These are phyloP conservation scores for Helianthus tuberosus DNA, from an alignment of 129 eudicot species.

Conservation along the genomic window DNA sequence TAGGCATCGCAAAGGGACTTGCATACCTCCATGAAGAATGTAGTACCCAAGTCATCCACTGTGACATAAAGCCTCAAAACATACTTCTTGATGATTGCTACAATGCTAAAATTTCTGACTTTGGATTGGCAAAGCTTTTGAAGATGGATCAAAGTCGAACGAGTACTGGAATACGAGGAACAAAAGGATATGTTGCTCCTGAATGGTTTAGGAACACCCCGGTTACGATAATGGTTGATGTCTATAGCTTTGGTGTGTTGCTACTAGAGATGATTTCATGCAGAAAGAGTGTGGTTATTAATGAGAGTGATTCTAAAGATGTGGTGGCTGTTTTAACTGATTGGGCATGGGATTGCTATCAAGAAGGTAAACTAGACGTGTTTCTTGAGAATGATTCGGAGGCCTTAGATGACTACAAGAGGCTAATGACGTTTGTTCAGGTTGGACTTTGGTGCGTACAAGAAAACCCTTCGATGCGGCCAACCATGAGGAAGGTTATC, in stretches of 20 bases:
- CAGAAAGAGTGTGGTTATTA: slow-evolving; percentile 18
- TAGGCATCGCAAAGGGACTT: slow-evolving; percentile 48
- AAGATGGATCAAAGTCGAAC: slow-evolving; percentile 28
- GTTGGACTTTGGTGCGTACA: slow-evolving; percentile 10
- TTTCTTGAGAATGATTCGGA: slow-evolving; percentile 6
- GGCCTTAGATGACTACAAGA: slow-evolving; percentile 5
- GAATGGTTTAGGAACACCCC: slow-evolving; percentile 54
- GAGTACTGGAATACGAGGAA: slow-evolving; percentile 47
- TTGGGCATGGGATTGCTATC: background rate
- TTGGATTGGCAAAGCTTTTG: slow-evolving; percentile 59
- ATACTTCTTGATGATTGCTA: slow-evolving; percentile 51
- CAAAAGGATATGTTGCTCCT: slow-evolving; percentile 61
- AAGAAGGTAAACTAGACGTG: background rate
- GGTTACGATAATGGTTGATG: slow-evolving; percentile 48
- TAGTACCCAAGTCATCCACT: slow-evolving; percentile 51
- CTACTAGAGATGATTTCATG: slow-evolving; percentile 53
- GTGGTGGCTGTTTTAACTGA: background rate
- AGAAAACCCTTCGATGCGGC: background rate
- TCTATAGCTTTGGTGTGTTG: slow-evolving; percentile 53
- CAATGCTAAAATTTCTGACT: slow-evolving; percentile 49
- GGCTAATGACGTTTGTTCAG: background rate
- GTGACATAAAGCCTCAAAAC: slow-evolving; percentile 41
- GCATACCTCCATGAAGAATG: slow-evolving; percentile 56
- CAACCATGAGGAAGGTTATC: background rate
- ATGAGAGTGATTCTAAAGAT: background rate